phyloP scores from a whole-genome alignment of 345 rosid species.

The Cardamine occulta region DNA sequence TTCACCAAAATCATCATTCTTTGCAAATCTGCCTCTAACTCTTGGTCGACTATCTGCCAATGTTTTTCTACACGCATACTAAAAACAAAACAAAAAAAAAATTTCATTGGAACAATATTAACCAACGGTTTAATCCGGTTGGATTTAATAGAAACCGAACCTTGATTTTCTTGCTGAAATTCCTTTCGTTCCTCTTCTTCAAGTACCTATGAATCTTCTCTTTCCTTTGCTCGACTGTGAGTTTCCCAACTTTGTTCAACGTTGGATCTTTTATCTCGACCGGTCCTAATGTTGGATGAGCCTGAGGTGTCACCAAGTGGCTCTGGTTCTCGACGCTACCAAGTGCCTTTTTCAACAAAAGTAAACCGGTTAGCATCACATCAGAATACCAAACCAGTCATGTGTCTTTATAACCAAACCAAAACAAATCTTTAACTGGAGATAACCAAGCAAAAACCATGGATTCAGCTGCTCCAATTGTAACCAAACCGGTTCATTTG shows the following conservation, averaged over 20 bases:
- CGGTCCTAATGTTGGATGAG: constrained; percentile 51
- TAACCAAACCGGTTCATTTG: not conserved
- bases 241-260: constrained; percentile 70
- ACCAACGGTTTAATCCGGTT: constrained; percentile 18
- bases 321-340: constrained; percentile 53
- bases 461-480: not conserved
- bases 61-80: constrained; percentile 96
- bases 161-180: constrained; percentile 98
- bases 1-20: constrained; percentile 79
- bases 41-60: constrained; percentile 94
- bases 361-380: constrained; percentile 28
- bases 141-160: constrained; percentile 37
- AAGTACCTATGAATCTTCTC: constrained; percentile 91
- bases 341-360: constrained; percentile 50
- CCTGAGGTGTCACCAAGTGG: constrained; percentile 34
- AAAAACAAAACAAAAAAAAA: not conserved
- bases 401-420: not conserved
- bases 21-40: constrained; percentile 94
- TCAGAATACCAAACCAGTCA: constrained; percentile 3
- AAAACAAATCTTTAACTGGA: not conserved
- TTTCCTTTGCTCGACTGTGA: constrained; percentile 84
- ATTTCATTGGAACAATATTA: not conserved
- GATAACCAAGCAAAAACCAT: not conserved
- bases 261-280: constrained; percentile 74
- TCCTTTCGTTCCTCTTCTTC: constrained; percentile 95